Conservation (phyloP, 768 basidiomycete species). For the Leccinum subgranulosum region DNA sequence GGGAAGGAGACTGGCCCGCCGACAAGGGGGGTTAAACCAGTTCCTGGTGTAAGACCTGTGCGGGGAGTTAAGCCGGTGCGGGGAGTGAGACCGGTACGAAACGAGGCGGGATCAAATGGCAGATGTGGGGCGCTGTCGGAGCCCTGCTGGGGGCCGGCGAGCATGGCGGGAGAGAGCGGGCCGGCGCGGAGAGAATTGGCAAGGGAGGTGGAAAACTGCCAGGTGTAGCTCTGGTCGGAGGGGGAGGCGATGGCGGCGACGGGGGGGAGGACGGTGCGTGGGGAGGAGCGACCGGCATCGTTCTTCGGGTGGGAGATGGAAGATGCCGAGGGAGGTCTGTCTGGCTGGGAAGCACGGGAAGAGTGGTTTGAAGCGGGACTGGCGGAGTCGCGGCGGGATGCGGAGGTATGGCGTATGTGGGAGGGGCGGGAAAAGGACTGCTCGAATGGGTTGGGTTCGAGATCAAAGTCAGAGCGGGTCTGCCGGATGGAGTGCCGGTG, state of each 20-base stretch:
- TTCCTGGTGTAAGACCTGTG: constrained; percentile 75
- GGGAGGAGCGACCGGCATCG: constrained; percentile 34
- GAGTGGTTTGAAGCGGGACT: constrained; percentile 35
- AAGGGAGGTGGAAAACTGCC: constrained; percentile 63
- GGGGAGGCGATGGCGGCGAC: constrained; percentile 71
- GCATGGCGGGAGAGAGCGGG: constrained; percentile 95
- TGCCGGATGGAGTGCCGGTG: constrained; percentile 35
- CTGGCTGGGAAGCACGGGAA: constrained; percentile 34
- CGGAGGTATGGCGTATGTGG: constrained; percentile 45
- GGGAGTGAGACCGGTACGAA: constrained; percentile 86
- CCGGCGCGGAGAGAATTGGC: constrained; percentile 85
- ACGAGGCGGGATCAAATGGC: constrained; percentile 65
- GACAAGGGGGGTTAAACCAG: constrained; percentile 78
- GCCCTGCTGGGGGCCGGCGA: constrained; percentile 74
- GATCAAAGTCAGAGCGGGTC: constrained; percentile 64
- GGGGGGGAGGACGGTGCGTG: constrained; percentile 79
- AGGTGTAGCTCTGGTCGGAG: constrained; percentile 45
- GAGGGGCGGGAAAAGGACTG: constrained; percentile 78
- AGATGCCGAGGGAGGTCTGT: constrained; percentile 34
- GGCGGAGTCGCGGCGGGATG: constrained; percentile 31
- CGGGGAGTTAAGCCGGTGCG: constrained; percentile 82
- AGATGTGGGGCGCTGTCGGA: constrained; percentile 35
- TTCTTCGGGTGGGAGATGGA: constrained; percentile 31
- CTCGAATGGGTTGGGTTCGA: constrained; percentile 93
- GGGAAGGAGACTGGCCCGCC: constrained; percentile 76